Evolutionary conservation across 768 basidiomycete genomes (phyloP), one percentile per base, ranked within the genome.

Genomic region (Hygrophorus pudorinus): DNA sequence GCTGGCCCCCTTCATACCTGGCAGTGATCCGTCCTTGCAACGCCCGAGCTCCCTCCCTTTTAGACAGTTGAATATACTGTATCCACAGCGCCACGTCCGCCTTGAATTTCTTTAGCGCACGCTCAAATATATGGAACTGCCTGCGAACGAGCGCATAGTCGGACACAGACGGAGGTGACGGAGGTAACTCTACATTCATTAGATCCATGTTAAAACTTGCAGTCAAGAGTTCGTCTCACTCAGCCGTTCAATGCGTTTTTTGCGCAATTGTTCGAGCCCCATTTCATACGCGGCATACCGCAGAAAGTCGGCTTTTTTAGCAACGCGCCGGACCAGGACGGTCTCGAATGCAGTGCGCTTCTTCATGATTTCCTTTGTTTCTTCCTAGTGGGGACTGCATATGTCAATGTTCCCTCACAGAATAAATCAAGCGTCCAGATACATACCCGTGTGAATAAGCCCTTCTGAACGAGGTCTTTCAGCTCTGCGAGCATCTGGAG

Each of bases 261-360:
- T 70, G 24, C 88, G 68, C 52, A 96, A 63, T 30, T 79, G 75
- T 59, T 96, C 92, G 36, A 96, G 71, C 9, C 74, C 74, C 79
- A 90, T 91, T 65, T 93, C 90, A 59, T 92, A 96, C 4, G 84
- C 73, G n/a, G 78, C 82, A 67, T 97, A 97, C 21, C 87, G 81
- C 58, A 94, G 64, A 64, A 80, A 96, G 63, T 97, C 92, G 9
- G 76, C 69, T 63, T 92, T 93, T 62, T 84, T 81, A 4, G 89
- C 80, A 29, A 87, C 73, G 41, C 88, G 76, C 32, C 92, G 76
- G 6, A 97, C 77, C 37, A 97, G 76, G 1, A 83, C 75, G 0
- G 76, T 81, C 66, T 97, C 92, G 57, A 87, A 89, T 30, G 66
- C 70, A 5, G 89, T 93, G 20, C 91, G 75, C 56, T 80, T 81